phyloP scores from a whole-genome alignment of 176 grass and related monocot species.

The Raddia guianensis region DNA sequence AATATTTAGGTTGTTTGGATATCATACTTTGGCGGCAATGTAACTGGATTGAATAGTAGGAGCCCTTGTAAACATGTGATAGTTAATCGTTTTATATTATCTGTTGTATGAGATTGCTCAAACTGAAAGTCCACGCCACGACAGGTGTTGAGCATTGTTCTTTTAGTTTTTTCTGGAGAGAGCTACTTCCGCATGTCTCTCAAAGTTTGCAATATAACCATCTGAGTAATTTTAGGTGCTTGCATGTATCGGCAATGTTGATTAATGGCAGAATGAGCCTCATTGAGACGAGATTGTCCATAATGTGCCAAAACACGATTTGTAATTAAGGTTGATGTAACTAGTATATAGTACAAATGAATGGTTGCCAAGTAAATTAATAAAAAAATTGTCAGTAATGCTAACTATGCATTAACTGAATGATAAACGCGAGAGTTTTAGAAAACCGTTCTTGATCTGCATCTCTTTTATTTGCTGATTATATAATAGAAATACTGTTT shows the following conservation, averaged over 20 bases:
- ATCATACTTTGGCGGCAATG: not conserved
- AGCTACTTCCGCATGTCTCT: not conserved
- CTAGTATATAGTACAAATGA: not conserved
- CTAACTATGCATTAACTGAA: conserved; percentile 5
- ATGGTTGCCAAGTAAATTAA: not conserved
- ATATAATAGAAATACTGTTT: conserved; percentile 22
- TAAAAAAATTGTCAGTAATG: not conserved
- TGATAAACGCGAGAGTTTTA: not conserved
- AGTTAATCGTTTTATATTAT: no score
- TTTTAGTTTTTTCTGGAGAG: not conserved
- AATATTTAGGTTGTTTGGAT: not conserved
- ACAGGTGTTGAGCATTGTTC: not conserved
- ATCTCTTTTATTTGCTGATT: conserved; percentile 4
- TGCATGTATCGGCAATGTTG: conserved; percentile 11
- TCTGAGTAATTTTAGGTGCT: conserved; percentile 12
- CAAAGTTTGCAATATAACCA: not conserved
- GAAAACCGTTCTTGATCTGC: not conserved
- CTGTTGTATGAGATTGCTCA: not conserved
- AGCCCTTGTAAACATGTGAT: not conserved
- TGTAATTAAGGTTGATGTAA: conserved; percentile 3
- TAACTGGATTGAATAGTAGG: not conserved
- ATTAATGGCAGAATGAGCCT: not conserved
- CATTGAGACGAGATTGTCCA: not conserved
- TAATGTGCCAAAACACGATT: not conserved
- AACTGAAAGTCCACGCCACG: not conserved